phyloP scores from a whole-genome alignment of 495 filamentous ascomycete genomes.

The Tetracladium marchalianum region DNA sequence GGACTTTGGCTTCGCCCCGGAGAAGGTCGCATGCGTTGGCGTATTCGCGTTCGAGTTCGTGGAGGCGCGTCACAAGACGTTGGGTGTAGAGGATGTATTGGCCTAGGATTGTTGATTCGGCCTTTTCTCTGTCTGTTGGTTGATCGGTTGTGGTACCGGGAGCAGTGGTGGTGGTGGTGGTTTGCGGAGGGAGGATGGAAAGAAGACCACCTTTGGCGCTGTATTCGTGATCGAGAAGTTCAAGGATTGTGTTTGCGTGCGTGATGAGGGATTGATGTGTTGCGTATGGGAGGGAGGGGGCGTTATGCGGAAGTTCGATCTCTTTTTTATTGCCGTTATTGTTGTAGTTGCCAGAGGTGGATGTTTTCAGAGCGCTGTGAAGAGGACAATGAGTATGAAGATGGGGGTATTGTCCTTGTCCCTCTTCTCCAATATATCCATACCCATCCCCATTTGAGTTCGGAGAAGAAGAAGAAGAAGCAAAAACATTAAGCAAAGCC shows the following conservation, averaged over 20 bases:
- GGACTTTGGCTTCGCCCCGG: conserved; percentile 36
- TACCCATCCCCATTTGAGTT: conserved; percentile 7
- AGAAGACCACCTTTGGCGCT: conserved; percentile 38
- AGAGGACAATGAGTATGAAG: conserved; percentile 13
- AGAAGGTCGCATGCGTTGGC: conserved; percentile 36
- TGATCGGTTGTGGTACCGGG: no score
- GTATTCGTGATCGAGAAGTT: conserved; percentile 44
- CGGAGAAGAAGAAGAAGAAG: conserved; percentile 32
- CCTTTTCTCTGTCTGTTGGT: conserved; percentile 15
- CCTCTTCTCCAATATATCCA: conserved; percentile 4
- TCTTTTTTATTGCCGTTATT: not conserved
- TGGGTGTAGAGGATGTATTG: conserved; percentile 39
- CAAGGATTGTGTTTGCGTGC: conserved; percentile 43
- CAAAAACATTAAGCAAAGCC: conserved; percentile 31
- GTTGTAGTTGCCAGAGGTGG: no score
- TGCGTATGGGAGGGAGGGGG: conserved; percentile 25
- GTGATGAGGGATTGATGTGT: conserved; percentile 36
- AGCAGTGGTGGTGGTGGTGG: not conserved
- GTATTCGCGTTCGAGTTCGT: conserved; percentile 39
- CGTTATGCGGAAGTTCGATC: not conserved
- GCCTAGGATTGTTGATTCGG: conserved; percentile 34
- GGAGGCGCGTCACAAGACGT: conserved; percentile 34
- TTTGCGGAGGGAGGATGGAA: conserved; percentile 31
- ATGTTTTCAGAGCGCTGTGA: conserved; percentile 1
- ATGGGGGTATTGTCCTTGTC: conserved; percentile 6